Conservation (phyloP, 1,139 yeast genomes). For the Kluyveromyces sp. region DNA sequence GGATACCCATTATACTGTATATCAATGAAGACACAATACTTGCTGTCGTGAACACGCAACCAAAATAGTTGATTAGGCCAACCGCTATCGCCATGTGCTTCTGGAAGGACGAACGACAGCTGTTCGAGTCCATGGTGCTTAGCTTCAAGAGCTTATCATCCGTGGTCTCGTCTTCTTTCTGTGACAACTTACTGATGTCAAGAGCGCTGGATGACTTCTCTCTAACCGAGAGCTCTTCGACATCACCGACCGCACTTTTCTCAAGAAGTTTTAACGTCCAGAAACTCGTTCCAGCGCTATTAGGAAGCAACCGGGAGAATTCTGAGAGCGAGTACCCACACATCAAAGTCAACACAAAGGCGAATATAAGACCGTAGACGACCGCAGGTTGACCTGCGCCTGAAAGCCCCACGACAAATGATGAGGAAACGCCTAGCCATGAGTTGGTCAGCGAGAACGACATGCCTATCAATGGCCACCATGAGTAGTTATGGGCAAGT, state of each 20-base stretch:
- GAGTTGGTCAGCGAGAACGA: slow-evolving; percentile 47
- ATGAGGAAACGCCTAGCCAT: slow-evolving; percentile 45
- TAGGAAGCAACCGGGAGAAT: slow-evolving; percentile 46
- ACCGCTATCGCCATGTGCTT: slow-evolving; percentile 9
- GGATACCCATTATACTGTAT: slow-evolving; percentile 42
- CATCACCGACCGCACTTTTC: slow-evolving; percentile 12
- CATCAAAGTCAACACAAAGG: slow-evolving; percentile 40
- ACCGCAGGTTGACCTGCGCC: slow-evolving; percentile 45
- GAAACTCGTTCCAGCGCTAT: slow-evolving; percentile 54
- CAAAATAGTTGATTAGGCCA: slow-evolving; percentile 31
- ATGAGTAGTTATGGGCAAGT: slow-evolving; percentile 43
- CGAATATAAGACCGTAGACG: slow-evolving; percentile 43
- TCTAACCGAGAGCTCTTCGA: not conserved
- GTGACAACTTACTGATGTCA: not conserved
- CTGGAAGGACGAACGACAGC: slow-evolving; percentile 37
- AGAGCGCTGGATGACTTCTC: not conserved
- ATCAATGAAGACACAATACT: slow-evolving; percentile 48
- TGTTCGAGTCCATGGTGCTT: slow-evolving; percentile 12
- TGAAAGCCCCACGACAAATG: slow-evolving; percentile 40
- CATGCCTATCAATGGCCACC: slow-evolving; percentile 45
- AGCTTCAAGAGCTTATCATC: slow-evolving; percentile 4
- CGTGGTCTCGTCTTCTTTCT: not conserved
- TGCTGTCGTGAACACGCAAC: slow-evolving; percentile 49
- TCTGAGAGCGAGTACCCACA: slow-evolving; percentile 44
- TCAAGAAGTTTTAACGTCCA: slow-evolving; percentile 55